Conservation (phyloP, 2,329 filamentous ascomycete genomes). For the Colletotrichum sp. region DNA sequence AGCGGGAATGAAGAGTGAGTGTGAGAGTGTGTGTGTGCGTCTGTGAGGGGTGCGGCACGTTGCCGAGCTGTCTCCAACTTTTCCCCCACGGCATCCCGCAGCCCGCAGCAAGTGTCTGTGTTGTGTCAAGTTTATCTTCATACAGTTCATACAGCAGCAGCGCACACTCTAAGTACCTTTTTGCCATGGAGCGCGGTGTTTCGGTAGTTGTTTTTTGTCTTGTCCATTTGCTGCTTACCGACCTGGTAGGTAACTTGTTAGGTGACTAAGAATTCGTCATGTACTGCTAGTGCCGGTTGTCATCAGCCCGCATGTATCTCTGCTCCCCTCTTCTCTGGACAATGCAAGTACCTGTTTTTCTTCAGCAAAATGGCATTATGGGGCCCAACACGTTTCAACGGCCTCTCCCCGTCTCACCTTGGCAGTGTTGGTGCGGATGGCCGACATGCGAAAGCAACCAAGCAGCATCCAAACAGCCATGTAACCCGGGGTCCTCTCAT, state of each 20-base stretch:
- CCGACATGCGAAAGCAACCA: background rate
- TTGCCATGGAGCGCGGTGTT: background rate
- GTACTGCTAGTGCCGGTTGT: background rate
- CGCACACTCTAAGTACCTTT: background rate
- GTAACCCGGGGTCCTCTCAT: background rate
- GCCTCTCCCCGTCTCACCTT: background rate
- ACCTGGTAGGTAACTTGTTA: background rate
- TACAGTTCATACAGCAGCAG: background rate
- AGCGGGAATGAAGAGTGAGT: background rate
- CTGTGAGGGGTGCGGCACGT: slow-evolving; percentile 1
- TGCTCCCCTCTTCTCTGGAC: background rate
- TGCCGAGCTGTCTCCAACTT: slow-evolving; percentile 14
- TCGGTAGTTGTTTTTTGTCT: background rate
- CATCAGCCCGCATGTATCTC: background rate
- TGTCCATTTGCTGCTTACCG: background rate
- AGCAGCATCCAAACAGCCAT: background rate
- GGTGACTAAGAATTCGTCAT: background rate
- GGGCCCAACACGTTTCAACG: slow-evolving; percentile 9
- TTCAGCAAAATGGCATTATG: background rate
- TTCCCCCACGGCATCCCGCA: background rate
- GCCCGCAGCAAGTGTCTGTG: background rate
- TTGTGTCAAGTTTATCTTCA: background rate
- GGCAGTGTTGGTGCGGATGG: background rate
- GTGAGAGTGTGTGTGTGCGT: background rate
- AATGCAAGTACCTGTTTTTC: background rate